Conservation (phyloP, 2,329 filamentous ascomycete species). For the Nemania diffusa region DNA sequence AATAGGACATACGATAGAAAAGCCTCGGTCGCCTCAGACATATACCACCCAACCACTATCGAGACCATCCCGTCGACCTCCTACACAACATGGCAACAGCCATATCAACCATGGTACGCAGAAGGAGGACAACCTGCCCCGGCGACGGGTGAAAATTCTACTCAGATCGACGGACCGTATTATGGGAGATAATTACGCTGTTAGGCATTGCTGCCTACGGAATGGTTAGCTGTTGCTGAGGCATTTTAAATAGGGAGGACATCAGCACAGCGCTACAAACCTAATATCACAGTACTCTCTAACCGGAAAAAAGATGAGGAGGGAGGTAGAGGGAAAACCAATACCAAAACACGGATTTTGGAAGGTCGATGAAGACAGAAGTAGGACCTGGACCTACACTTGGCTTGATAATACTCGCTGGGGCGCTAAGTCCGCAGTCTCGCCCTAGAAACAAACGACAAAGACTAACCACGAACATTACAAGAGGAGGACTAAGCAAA, state of each 20-base stretch:
- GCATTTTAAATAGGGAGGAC: background rate
- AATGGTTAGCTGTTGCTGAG: background rate
- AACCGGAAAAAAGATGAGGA: background rate
- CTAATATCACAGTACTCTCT: background rate
- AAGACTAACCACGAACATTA: background rate
- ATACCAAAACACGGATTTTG: background rate
- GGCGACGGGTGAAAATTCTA: constrained; percentile 38
- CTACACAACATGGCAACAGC: constrained; percentile 59
- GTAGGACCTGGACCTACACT: background rate
- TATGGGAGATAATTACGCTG: constrained; percentile 24
- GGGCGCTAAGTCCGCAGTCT: background rate
- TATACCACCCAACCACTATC: constrained; percentile 54
- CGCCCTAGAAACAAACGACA: background rate
- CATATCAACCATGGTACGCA: constrained; percentile 54
- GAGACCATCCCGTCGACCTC: constrained; percentile 47
- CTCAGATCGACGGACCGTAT: constrained; percentile 30
- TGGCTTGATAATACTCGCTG: background rate
- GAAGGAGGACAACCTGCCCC: constrained; percentile 42
- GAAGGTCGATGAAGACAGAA: background rate
- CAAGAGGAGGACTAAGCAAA: background rate
- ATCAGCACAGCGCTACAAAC: background rate
- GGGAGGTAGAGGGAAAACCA: background rate
- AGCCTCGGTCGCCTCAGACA: constrained; percentile 54
- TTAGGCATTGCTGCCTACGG: background rate
- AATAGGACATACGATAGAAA: constrained; percentile 57